Conservation (phyloP, 2,329 filamentous ascomycete genomes). For the Biscogniauxia marginata region DNA sequence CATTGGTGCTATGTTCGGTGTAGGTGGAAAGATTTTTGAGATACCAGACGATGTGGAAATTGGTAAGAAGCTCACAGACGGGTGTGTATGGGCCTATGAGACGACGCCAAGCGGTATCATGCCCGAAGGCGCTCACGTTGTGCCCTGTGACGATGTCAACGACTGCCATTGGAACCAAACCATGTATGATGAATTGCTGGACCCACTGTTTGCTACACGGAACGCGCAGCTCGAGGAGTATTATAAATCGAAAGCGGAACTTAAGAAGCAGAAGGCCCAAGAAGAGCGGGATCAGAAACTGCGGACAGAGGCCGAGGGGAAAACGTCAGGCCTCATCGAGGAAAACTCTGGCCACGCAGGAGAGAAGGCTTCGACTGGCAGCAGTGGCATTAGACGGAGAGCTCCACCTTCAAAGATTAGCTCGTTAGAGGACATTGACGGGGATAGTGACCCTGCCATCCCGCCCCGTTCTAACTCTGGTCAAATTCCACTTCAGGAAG, state of each 20-base stretch:
- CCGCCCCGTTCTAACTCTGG: not conserved
- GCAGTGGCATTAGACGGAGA: slow-evolving; percentile 18
- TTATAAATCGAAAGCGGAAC: slow-evolving; percentile 27
- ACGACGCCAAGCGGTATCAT: slow-evolving; percentile 61
- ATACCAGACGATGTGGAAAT: slow-evolving; percentile 60
- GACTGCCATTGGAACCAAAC: slow-evolving; percentile 55
- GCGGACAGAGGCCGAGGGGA: slow-evolving; percentile 15
- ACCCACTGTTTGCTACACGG: slow-evolving; percentile 44
- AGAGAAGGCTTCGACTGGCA: slow-evolving; percentile 2
- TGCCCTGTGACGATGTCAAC: slow-evolving; percentile 47
- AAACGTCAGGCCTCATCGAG: slow-evolving; percentile 15
- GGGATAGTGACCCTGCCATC: slow-evolving; percentile 18
- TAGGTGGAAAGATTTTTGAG: slow-evolving; percentile 63
- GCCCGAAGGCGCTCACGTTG: slow-evolving; percentile 54
- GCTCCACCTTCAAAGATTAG: slow-evolving; percentile 13
- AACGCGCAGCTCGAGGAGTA: slow-evolving; percentile 40
- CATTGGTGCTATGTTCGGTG: slow-evolving; percentile 67
- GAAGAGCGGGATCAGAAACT: slow-evolving; percentile 25
- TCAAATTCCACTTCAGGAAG: slow-evolving; percentile 29
- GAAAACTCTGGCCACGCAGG: slow-evolving; percentile 6
- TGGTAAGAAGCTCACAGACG: slow-evolving; percentile 62
- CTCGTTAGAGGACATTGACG: slow-evolving; percentile 1
- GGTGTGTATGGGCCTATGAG: slow-evolving; percentile 69
- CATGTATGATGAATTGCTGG: slow-evolving; percentile 48
- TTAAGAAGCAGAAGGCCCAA: slow-evolving; percentile 34